Conservation (phyloP, 2,329 filamentous ascomycete species). For the Sporothrix pseudoabietina region DNA sequence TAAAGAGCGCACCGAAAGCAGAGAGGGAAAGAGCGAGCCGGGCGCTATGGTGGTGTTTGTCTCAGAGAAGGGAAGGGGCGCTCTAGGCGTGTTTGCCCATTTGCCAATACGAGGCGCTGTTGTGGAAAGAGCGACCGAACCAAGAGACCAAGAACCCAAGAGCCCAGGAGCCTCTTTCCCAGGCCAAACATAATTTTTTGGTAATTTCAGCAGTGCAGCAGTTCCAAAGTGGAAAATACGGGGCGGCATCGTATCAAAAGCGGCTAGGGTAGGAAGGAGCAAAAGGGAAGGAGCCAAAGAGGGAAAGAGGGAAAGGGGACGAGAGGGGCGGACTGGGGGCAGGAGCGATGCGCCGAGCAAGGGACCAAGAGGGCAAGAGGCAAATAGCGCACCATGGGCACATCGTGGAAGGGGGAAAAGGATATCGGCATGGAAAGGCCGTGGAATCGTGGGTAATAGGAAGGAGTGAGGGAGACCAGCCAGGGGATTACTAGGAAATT, state of each 20-base stretch:
- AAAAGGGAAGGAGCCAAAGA: slow-evolving; percentile 8
- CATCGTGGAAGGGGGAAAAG: neutral
- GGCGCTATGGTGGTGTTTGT: neutral
- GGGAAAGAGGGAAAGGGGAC: neutral
- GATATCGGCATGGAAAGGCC: slow-evolving; percentile 1
- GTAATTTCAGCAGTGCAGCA: slow-evolving; percentile 1
- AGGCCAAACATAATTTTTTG: neutral
- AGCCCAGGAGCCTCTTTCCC: neutral
- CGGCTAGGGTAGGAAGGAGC: slow-evolving; percentile 17
- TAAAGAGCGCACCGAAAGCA: neutral
- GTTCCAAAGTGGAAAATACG: slow-evolving; percentile 19
- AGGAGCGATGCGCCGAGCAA: slow-evolving; percentile 16
- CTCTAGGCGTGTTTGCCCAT: slow-evolving; percentile 11
- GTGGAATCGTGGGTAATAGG: neutral
- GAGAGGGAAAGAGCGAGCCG: slow-evolving; percentile 4
- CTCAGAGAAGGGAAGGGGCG: slow-evolving; percentile 22
- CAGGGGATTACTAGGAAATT: neutral
- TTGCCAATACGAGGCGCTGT: slow-evolving; percentile 20
- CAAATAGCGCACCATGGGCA: slow-evolving; percentile 14
- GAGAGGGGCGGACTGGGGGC: neutral
- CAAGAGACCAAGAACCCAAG: slow-evolving; percentile 7
- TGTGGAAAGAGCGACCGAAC: slow-evolving; percentile 17
- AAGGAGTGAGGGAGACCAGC: neutral
- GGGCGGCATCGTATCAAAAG: slow-evolving; percentile 28
- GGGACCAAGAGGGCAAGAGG: slow-evolving; percentile 10